A percentile compares a stretch with the other conserved stretches of the same genome.
These are phyloP conservation scores for Lachancea sp. DNA, from an alignment of 805 yeast genomes.

Conservation along the genomic window DNA sequence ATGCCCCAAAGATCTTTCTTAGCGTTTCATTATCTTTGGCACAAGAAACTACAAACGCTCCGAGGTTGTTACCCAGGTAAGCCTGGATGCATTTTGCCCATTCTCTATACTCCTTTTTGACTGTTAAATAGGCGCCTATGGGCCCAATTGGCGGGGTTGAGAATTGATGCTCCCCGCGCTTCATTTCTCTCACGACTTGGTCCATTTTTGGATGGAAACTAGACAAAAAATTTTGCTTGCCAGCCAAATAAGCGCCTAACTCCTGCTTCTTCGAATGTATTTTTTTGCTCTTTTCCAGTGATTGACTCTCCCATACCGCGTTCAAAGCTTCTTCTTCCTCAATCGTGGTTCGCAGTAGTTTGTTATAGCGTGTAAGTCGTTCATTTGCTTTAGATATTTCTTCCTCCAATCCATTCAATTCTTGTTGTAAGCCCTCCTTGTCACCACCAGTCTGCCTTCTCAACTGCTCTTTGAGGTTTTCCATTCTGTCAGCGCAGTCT, in stretches of 20 bases:
- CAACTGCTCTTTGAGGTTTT: slow-evolving; percentile 23
- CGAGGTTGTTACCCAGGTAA: slow-evolving; percentile 42
- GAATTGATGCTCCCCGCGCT: slow-evolving; percentile 34
- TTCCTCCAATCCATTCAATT: slow-evolving; percentile 12
- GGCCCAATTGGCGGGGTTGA: slow-evolving; percentile 70
- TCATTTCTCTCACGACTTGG: slow-evolving; percentile 38
- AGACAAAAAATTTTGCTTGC: slow-evolving; percentile 29
- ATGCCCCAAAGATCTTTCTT: slow-evolving; percentile 24
- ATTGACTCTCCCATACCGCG: slow-evolving; percentile 12
- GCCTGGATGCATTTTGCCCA: slow-evolving; percentile 63
- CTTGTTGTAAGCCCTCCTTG: slow-evolving; percentile 23
- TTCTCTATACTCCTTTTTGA: slow-evolving; percentile 45
- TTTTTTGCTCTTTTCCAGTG: slow-evolving; percentile 10
- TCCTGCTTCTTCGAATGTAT: slow-evolving; percentile 19
- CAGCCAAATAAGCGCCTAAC: slow-evolving; percentile 17
- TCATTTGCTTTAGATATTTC: slow-evolving; percentile 12
- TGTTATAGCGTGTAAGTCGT: slow-evolving; percentile 5
- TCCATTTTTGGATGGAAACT: slow-evolving; percentile 48
- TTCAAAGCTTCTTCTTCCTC: slow-evolving; percentile 13
- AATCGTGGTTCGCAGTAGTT: slow-evolving; percentile 15
- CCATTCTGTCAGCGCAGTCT: slow-evolving; percentile 18
- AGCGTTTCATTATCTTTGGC: slow-evolving; percentile 50
- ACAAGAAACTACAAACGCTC: slow-evolving; percentile 61
- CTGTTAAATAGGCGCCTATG: slow-evolving; percentile 52
- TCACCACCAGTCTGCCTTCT: slow-evolving; percentile 29